Evolutionary conservation across 169 alveolate species (phyloP).

Genomic region (Miamiensis avidus): DNA sequence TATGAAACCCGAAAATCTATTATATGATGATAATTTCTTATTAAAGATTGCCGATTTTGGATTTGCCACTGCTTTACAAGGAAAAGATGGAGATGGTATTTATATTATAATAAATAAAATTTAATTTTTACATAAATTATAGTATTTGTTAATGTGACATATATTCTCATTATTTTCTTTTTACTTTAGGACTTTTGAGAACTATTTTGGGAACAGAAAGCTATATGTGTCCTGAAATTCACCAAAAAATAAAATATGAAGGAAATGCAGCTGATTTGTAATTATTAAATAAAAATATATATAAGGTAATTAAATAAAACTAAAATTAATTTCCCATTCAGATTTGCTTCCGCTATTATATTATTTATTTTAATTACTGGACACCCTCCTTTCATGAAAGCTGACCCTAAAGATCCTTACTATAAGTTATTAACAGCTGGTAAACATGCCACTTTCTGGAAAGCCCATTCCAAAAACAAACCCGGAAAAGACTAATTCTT

Average conservation of each 20-base stretch:
- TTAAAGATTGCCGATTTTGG: slow-evolving; percentile 76
- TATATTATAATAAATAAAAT: no score
- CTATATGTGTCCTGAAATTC: slow-evolving; percentile 68
- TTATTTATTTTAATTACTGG: slow-evolving; percentile 66
- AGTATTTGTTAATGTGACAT: no score
- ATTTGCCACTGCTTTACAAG: slow-evolving; percentile 46
- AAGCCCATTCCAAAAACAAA: slow-evolving; percentile 61
- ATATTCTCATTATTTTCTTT: no score
- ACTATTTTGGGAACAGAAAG: slow-evolving; percentile 55
- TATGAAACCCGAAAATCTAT: slow-evolving; percentile 68
- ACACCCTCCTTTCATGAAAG: slow-evolving; percentile 75
- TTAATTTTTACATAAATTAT: no score
- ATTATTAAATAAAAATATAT: no score
- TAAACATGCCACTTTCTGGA: slow-evolving; percentile 65
- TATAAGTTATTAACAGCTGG: slow-evolving; percentile 1
- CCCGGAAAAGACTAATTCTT: slow-evolving; percentile 60
- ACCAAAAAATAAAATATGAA: slow-evolving; percentile 27
- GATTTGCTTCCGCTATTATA: slow-evolving; percentile 71
- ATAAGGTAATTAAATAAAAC: background rate
- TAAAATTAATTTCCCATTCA: background rate
- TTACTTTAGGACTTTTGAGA: no score
- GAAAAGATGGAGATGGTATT: slow-evolving; percentile 41
- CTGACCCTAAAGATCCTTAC: slow-evolving; percentile 50
- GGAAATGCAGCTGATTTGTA: slow-evolving; percentile 60
- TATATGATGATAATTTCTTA: slow-evolving; percentile 49